Conservation (phyloP, 352 stramenopile genomes). For the Phytophthora sp. region DNA sequence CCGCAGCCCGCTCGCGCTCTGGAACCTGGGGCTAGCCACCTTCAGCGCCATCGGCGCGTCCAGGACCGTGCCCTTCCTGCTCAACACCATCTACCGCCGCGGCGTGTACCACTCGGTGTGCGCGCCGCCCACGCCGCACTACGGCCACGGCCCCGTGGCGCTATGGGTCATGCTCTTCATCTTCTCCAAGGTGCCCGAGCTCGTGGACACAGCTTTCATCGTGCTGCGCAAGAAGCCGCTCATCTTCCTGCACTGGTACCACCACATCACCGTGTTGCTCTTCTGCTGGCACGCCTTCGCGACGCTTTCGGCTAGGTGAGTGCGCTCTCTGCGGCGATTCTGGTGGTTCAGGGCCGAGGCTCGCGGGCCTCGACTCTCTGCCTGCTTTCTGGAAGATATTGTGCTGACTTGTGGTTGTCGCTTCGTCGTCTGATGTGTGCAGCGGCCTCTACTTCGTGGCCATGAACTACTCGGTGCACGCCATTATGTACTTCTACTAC, state of each 20-base stretch:
- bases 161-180: conserved; percentile 89
- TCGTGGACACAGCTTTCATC: conserved; percentile 98
- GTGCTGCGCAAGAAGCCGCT: conserved; percentile 97
- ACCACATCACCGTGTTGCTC: conserved; percentile 97
- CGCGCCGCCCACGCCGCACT: conserved; percentile 66
- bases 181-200: conserved; percentile 93
- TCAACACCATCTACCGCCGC: conserved; percentile 79
- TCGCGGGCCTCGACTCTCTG: background rate
- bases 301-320: conserved; percentile 84
- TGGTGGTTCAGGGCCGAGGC: conserved; percentile 13
- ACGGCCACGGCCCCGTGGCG: conserved; percentile 68
- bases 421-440: conserved; percentile 9
- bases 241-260: conserved; percentile 99
- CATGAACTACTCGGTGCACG: conserved; percentile 98
- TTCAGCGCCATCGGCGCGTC: conserved; percentile 85
- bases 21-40: conserved; percentile 78
- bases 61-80: conserved; percentile 79
- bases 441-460: conserved; percentile 96
- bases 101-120: conserved; percentile 89
- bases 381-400: background rate
- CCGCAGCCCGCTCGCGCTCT: conserved; percentile 65
- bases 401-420: conserved; percentile 15
- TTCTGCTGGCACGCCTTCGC: conserved; percentile 98
- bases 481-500: conserved; percentile 98
- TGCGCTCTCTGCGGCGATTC: conserved; percentile 3